These are phyloP conservation scores for Cicer pinnatifidum DNA, from an alignment of 306 rosid genomes.

Conservation along the genomic window DNA sequence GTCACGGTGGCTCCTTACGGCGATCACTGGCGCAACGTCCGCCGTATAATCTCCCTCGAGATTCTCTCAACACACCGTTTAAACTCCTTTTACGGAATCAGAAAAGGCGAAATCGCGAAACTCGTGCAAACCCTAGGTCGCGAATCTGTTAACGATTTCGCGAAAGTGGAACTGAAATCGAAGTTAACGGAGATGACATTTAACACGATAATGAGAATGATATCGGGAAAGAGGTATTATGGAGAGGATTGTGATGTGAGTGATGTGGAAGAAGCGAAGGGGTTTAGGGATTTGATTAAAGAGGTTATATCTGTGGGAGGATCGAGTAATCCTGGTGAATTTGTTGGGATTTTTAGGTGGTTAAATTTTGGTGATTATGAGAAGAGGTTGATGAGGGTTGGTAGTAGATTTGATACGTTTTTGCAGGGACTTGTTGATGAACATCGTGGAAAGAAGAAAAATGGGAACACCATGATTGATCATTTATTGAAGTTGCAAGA, in stretches of 20 bases:
- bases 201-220: slow-evolving; percentile 45
- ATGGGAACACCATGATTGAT: slow-evolving; percentile 40
- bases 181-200: slow-evolving; percentile 43
- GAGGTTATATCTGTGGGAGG: slow-evolving; percentile 37
- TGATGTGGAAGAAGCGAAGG: slow-evolving; percentile 29
- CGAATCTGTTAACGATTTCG: background rate
- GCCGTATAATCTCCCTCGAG: slow-evolving; percentile 41
- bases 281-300: slow-evolving; percentile 32
- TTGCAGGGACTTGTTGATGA: slow-evolving; percentile 45
- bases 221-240: slow-evolving; percentile 43
- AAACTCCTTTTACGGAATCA: slow-evolving; percentile 33
- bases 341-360: slow-evolving; percentile 34
- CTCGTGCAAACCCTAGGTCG: slow-evolving; percentile 1
- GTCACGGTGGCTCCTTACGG: slow-evolving; percentile 35
- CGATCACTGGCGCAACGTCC: slow-evolving; percentile 47
- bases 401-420: slow-evolving; percentile 21
- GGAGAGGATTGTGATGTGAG: slow-evolving; percentile 41
- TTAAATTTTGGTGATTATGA: slow-evolving; percentile 37
- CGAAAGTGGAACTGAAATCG: slow-evolving; percentile 31
- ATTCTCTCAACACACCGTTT: slow-evolving; percentile 42
- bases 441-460: slow-evolving; percentile 26
- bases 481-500: slow-evolving; percentile 40
- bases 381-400: slow-evolving; percentile 29
- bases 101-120: slow-evolving; percentile 19
- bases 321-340: slow-evolving; percentile 39